Evolutionary conservation across 2,329 filamentous ascomycete genomes (phyloP).

Genomic region (Fusarium nelsonii): DNA sequence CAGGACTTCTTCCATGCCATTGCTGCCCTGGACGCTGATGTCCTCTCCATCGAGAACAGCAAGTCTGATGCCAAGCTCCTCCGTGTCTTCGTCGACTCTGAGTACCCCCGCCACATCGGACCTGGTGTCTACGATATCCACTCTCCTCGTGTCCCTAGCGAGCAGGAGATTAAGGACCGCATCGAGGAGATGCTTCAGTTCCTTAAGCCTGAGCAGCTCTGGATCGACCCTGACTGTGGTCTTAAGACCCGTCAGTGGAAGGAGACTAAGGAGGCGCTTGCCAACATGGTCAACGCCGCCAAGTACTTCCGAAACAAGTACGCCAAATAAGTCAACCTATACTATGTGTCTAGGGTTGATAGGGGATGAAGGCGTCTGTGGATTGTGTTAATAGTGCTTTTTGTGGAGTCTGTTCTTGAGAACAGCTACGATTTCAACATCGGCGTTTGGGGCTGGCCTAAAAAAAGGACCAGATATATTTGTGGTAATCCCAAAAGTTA

Average conservation of each 20-base stretch:
- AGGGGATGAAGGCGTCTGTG: constrained; percentile 39
- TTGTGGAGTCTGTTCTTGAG: constrained; percentile 54
- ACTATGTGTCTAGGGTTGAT: constrained; percentile 37
- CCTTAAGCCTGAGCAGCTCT: constrained; percentile 98
- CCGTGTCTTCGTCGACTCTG: constrained; percentile 97
- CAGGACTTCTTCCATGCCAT: constrained; percentile 99
- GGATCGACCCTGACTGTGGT: constrained; percentile 99
- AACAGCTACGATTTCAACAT: constrained; percentile 69
- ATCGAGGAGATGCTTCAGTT: constrained; percentile 98
- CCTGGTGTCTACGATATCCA: constrained; percentile 99
- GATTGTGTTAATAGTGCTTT: constrained; percentile 51
- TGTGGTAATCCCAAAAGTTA: constrained; percentile 55
- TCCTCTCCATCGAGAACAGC: constrained; percentile 99
- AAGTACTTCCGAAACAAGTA: constrained; percentile 96
- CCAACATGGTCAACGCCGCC: constrained; percentile 98
- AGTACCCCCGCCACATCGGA: constrained; percentile 97
- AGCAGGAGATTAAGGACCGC: constrained; percentile 98
- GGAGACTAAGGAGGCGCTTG: constrained; percentile 96
- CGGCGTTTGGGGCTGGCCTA: constrained; percentile 62
- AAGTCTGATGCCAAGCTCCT: constrained; percentile 99
- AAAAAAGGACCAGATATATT: constrained; percentile 53
- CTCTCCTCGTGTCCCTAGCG: constrained; percentile 94
- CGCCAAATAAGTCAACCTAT: constrained; percentile 62
- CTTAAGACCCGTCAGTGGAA: constrained; percentile 99
- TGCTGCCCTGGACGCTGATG: constrained; percentile 95